Evolutionary conservation across 164 flowering plant species (phyloP).

Genomic region (Piper longum): DNA sequence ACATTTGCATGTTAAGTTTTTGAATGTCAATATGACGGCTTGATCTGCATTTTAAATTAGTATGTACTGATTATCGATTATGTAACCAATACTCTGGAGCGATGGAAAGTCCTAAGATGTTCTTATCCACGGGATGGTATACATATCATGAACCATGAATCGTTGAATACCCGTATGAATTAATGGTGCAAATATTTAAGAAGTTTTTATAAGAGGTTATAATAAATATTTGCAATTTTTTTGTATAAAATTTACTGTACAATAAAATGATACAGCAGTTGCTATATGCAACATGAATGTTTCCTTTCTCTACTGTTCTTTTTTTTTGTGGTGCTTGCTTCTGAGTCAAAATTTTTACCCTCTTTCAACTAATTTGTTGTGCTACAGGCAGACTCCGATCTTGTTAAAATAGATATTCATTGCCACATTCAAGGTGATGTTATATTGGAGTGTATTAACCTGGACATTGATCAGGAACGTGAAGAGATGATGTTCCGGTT

Average conservation of each 20-base stretch:
- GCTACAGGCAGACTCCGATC: slow-evolving; percentile 74
- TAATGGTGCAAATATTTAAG: neutral
- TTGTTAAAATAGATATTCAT: slow-evolving; percentile 79
- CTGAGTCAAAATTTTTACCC: neutral
- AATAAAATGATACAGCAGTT: too few relatives aligned
- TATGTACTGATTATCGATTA: too few relatives aligned
- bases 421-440: slow-evolving; percentile 92
- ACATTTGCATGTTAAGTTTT: neutral
- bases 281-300: too few relatives aligned
- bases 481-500: slow-evolving; percentile 76
- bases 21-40: neutral
- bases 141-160: neutral
- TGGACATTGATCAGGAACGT: slow-evolving; percentile 53
- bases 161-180: neutral
- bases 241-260: too few relatives aligned
- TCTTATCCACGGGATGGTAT: neutral
- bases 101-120: neutral
- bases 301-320: neutral
- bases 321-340: neutral
- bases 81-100: neutral
- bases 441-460: slow-evolving; percentile 73
- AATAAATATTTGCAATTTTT: too few relatives aligned
- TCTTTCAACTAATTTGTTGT: neutral
- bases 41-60: neutral
- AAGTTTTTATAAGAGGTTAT: neutral